Conservation (phyloP, 345 rosid species). For the Ceriops tagal region DNA sequence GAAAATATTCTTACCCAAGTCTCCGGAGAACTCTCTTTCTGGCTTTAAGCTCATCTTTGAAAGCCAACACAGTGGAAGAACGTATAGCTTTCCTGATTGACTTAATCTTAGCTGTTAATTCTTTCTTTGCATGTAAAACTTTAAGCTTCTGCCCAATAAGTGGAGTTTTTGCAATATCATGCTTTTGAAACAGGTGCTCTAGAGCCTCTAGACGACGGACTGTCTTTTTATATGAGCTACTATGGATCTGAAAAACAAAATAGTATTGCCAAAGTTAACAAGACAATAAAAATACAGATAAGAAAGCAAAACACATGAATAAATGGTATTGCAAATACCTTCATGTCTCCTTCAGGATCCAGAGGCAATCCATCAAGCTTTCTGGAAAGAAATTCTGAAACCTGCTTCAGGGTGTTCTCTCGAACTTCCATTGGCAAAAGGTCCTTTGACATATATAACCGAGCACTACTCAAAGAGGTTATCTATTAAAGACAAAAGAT, state of each 20-base stretch:
- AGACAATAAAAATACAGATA: constrained; percentile 6
- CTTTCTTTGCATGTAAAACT: constrained; percentile 73
- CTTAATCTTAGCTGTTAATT: constrained; percentile 70
- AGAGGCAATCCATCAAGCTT: constrained; percentile 68
- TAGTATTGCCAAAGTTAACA: not conserved
- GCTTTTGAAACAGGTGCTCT: constrained; percentile 78
- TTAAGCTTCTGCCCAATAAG: constrained; percentile 74
- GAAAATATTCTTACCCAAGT: constrained; percentile 60
- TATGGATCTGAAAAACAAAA: constrained; percentile 52
- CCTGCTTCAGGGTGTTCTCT: constrained; percentile 81
- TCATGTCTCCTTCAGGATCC: constrained; percentile 87
- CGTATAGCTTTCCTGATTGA: constrained; percentile 70
- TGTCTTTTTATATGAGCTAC: constrained; percentile 71
- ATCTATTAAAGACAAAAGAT: constrained; percentile 50
- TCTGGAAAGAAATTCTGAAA: constrained; percentile 75
- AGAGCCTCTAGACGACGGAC: constrained; percentile 79
- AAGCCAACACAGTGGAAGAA: constrained; percentile 74
- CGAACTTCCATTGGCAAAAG: constrained; percentile 82
- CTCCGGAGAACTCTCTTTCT: constrained; percentile 92
- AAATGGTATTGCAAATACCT: constrained; percentile 36
- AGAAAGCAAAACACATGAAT: not conserved
- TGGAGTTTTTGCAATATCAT: constrained; percentile 86
- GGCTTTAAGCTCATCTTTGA: constrained; percentile 96
- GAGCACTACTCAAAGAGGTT: constrained; percentile 66
- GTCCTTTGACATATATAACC: constrained; percentile 70